Evolutionary conservation across 345 rosid species (phyloP), one percentile per base, ranked within the genome.

Genomic region (Bretschneidera sinensis): DNA sequence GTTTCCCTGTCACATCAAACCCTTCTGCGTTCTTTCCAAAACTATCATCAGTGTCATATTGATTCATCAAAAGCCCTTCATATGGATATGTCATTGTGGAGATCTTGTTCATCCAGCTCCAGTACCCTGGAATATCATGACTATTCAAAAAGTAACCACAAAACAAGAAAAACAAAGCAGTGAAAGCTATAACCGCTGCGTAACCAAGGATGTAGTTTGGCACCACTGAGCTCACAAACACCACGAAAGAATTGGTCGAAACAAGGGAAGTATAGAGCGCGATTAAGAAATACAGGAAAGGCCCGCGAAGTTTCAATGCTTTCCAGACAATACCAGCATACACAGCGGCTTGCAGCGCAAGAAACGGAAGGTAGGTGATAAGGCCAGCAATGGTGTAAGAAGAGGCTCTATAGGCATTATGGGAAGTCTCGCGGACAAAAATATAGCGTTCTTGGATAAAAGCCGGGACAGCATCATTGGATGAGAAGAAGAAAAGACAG

Each of bases 101-200:
- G 55, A 81, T 51, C 79, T 73, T 81, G 82, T 85, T 85, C 92
- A 83, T 83, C 92, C 88, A 85, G 31, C 35, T 55, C 92, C 92
- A 85, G 57, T 83, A 83, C 1, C 0, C 0, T 9, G 86, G 92
- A 17, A 83, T 79, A 13, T 70, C 81, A 9, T 76, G 48, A 66
- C 83, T 79, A n/a, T 68, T 75, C 71, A 85, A 31, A 79, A 85
- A 85, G 66, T 77, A 85, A 20, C 92, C 88, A 11, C 88, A 83
- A 67, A 85, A 85, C 71, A 85, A 68, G 79, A 85, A 85, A 49
- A 85, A 85, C 35, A 83, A 68, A 0, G 92, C 88, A 0, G 88
- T 81, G 69, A 85, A 85, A 0, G 92, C 86, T 15, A 85, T 85
- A 43, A 85, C 92, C 0, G 82, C 72, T 1, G 92, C 85, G 4